Conservation (phyloP, 106 monocot genomes). For the Gastrodia elata region DNA sequence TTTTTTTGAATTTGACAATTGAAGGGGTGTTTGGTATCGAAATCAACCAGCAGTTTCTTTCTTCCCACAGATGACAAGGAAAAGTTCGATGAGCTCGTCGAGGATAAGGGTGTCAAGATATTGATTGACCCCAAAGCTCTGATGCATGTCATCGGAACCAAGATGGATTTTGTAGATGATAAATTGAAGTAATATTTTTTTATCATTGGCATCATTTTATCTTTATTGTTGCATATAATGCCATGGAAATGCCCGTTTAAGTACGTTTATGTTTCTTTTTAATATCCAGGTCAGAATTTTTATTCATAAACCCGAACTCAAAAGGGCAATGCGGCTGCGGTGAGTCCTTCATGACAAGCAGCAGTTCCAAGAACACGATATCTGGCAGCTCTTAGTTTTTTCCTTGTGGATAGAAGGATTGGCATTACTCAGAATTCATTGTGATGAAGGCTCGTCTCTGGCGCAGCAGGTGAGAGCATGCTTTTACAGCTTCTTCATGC, state of each 20-base stretch:
- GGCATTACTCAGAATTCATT: not conserved
- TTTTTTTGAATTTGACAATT: too few relatives aligned
- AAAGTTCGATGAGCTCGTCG: conserved; percentile 82
- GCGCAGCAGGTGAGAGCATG: not conserved
- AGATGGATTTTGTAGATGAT: conserved; percentile 98
- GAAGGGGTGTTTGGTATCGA: not conserved
- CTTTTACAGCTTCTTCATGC: not conserved
- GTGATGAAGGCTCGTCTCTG: not conserved
- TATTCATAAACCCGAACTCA: conserved; percentile 76
- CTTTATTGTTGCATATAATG: too few relatives aligned
- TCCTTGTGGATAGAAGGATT: not conserved
- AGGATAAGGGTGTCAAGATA: conserved; percentile 90
- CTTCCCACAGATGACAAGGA: conserved; percentile 58
- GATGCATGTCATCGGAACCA: conserved; percentile 91
- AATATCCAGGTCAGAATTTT: conserved; percentile 47
- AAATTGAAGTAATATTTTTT: conserved; percentile 46
- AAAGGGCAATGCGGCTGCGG: conserved; percentile 82
- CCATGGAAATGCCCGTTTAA: too few relatives aligned
- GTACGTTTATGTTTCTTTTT: too few relatives aligned
- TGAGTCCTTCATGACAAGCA: conserved; percentile 74
- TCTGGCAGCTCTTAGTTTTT: conserved; percentile 11
- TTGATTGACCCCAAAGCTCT: conserved; percentile 91
- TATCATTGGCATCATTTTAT: not conserved
- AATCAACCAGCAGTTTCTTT: not conserved
- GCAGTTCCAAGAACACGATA: conserved; percentile 12